Conservation (phyloP, 2,329 filamentous ascomycete genomes). For the Botrytis cinerea region DNA sequence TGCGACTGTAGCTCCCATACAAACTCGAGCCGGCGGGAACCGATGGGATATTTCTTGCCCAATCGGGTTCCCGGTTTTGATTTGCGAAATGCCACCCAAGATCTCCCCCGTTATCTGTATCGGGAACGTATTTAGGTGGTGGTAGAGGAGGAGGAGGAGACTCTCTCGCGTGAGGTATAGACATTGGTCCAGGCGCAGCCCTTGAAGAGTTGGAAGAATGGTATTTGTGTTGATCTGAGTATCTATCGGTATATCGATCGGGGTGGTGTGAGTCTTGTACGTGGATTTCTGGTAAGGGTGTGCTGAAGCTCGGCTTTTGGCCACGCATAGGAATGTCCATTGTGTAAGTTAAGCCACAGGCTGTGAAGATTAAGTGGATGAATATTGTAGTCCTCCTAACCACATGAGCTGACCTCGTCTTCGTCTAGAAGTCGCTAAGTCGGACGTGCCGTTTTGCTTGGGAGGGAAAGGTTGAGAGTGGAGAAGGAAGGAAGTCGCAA, state of each 20-base stretch:
- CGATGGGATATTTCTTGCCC: slow-evolving; percentile 46
- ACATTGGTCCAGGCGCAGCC: slow-evolving; percentile 55
- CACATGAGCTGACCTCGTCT: slow-evolving; percentile 17
- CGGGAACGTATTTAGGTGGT: slow-evolving; percentile 59
- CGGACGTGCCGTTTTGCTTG: slow-evolving; percentile 27
- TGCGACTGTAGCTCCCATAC: slow-evolving; percentile 47
- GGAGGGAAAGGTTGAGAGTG: slow-evolving; percentile 34
- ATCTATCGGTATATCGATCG: slow-evolving; percentile 36
- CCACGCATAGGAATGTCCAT: slow-evolving; percentile 48
- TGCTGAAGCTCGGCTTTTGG: slow-evolving; percentile 26
- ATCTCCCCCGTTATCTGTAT: slow-evolving; percentile 54
- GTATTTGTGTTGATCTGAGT: slow-evolving; percentile 37
- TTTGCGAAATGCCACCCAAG: slow-evolving; percentile 62
- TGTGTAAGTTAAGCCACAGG: slow-evolving; percentile 23
- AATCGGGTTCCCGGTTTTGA: slow-evolving; percentile 49
- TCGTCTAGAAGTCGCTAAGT: slow-evolving; percentile 32
- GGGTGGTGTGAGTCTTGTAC: slow-evolving; percentile 45
- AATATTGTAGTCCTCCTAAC: slow-evolving; percentile 10
- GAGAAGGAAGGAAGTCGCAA: slow-evolving; percentile 33
- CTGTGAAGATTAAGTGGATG: slow-evolving; percentile 12
- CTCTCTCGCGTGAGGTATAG: slow-evolving; percentile 60
- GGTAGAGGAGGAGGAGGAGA: slow-evolving; percentile 62
- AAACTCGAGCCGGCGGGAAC: slow-evolving; percentile 53
- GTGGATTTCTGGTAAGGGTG: slow-evolving; percentile 45
- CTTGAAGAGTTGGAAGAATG: slow-evolving; percentile 43